Evolutionary conservation across 2,329 filamentous ascomycete species (phyloP), one percentile per base, ranked within the genome.

Genomic region (Remersonia thermophila): DNA sequence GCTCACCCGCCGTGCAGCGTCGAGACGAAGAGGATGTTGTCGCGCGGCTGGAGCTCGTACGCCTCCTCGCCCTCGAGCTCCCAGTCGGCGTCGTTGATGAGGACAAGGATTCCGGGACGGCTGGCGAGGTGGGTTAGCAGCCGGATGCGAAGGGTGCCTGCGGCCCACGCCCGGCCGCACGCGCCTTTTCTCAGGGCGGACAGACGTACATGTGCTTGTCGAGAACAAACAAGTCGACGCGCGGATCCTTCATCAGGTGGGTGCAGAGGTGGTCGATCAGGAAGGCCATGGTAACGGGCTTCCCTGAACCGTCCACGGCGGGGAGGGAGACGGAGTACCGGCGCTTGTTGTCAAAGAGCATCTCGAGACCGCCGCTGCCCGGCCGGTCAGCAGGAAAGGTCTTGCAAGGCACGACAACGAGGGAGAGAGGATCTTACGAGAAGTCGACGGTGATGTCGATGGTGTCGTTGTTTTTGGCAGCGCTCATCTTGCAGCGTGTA

Each of bases 21-120:
- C 42, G 87, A 95, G 43, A 98, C 87, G 61, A 98, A 98, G 47
- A 96, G 67, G 49, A 98, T 83, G 54, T 83, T 89, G 63, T 98
- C 91, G 40, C 77, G 73, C 43, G 67, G 60, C 60, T 89, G 77
- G 39, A 98, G 62, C 59, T 86, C 79, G 55, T 96, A 96, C 47
- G 77, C 71, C 55, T 91, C 86, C 60, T 96, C 89, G 13, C 87
- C 91, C 60, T 96, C 91, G 10, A 98, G 73, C 59, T 96, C 91
- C 91, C 91, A 98, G 58, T 98, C 91, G 17, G 86, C 84, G 51
- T 98, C 91, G 55, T 98, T 98, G 58, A 98, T 93, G 39, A 98
- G 69, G 18, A 95, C 89, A 30, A 98, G 73, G 56, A 98, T 94
- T 3, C 91, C 91, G 4, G 91, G 91, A 36, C 91, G 86, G 42